phyloP scores from a whole-genome alignment of 2,329 filamentous ascomycete genomes.

The Geosmithia morbida region DNA sequence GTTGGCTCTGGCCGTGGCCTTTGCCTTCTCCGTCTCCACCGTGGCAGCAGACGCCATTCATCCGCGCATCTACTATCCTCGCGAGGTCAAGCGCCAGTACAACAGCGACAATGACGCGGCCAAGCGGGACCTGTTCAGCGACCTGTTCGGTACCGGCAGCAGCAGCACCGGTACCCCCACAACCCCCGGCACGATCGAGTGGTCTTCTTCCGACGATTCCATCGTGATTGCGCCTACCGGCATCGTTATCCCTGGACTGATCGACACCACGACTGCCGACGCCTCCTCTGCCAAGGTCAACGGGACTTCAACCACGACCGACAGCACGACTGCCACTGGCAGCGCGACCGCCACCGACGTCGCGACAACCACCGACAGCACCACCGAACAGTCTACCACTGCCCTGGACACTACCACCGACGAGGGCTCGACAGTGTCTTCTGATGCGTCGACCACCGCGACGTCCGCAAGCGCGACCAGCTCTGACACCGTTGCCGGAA shows the following conservation, averaged over 20 bases:
- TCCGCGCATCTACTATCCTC: slow-evolving; percentile 43
- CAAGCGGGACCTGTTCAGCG: slow-evolving; percentile 8
- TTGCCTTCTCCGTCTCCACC: slow-evolving; percentile 31
- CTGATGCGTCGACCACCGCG: too few species aligned
- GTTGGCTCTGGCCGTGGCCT: slow-evolving; percentile 28
- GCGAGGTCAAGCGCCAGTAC: slow-evolving; percentile 35
- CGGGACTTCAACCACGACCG: slow-evolving; percentile 3
- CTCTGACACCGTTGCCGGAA: not conserved
- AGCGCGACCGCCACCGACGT: not conserved
- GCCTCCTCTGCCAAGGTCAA: slow-evolving; percentile 1
- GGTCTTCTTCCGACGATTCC: slow-evolving; percentile 5
- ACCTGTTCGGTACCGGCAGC: slow-evolving; percentile 9
- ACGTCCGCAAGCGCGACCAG: not conserved
- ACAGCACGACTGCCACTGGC: not conserved
- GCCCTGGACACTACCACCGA: too few species aligned
- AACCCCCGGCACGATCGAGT: slow-evolving; percentile 3
- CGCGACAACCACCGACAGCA: slow-evolving; percentile 1
- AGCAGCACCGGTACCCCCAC: slow-evolving; percentile 3
- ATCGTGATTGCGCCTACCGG: slow-evolving; percentile 14
- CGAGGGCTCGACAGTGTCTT: too few species aligned
- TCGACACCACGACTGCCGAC: slow-evolving; percentile 1
- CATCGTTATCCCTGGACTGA: slow-evolving; percentile 7
- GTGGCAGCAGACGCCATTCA: slow-evolving; percentile 26
- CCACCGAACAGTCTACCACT: slow-evolving; percentile 2
- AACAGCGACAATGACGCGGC: slow-evolving; percentile 19